phyloP scores from a whole-genome alignment of 768 basidiomycete species.

The Podaxis mareebaensis region DNA sequence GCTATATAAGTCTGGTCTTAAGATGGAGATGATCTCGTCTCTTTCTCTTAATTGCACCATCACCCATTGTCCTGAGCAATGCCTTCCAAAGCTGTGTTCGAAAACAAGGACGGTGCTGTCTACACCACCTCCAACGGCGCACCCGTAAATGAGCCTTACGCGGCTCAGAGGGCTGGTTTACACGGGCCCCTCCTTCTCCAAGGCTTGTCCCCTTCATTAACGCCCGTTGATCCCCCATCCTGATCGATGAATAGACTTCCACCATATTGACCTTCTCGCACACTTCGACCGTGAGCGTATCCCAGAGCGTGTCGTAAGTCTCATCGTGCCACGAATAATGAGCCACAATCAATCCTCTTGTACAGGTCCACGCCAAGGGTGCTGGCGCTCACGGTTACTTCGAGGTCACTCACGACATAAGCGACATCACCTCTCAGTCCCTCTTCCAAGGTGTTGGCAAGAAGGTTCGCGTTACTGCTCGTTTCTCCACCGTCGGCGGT shows the following conservation, averaged over 20 bases:
- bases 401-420: slow-evolving; percentile 83
- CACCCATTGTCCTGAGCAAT: slow-evolving; percentile 36
- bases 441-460: slow-evolving; percentile 68
- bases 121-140: slow-evolving; percentile 91
- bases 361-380: slow-evolving; percentile 88
- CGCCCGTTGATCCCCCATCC: slow-evolving; percentile 15
- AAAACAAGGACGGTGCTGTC: slow-evolving; percentile 52
- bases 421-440: slow-evolving; percentile 74
- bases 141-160: slow-evolving; percentile 74
- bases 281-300: slow-evolving; percentile 97
- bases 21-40: slow-evolving; percentile 3
- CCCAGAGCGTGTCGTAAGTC: slow-evolving; percentile 85
- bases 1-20: slow-evolving; percentile 4
- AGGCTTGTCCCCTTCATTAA: slow-evolving; percentile 43
- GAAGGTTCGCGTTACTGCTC: slow-evolving; percentile 71
- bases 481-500: slow-evolving; percentile 95
- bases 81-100: slow-evolving; percentile 64
- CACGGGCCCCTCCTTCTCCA: slow-evolving; percentile 88
- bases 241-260: slow-evolving; percentile 59
- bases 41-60: slow-evolving; percentile 13
- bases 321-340: neutral
- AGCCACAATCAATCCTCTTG: slow-evolving; percentile 23
- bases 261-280: slow-evolving; percentile 85
- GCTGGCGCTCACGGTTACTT: slow-evolving; percentile 94
- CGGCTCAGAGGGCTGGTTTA: slow-evolving; percentile 70